Percentiles rank a stretch among this genome's conserved stretches.
Conservation (phyloP, 257 asterid species). For the Apocynum venetum region DNA sequence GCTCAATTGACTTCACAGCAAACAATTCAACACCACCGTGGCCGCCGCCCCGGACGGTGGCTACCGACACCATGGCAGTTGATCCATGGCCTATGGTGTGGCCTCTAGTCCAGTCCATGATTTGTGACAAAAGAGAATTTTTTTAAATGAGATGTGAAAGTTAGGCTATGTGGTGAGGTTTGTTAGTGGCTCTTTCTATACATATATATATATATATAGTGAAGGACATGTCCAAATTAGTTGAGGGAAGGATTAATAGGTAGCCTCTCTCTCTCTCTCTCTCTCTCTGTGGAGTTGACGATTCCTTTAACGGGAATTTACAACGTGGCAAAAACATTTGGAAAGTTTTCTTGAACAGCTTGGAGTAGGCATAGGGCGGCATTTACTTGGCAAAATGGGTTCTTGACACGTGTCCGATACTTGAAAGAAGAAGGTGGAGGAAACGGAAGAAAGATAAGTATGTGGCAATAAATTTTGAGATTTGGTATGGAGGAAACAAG, state of each 20-base stretch:
- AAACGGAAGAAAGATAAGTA: slow-evolving; percentile 1
- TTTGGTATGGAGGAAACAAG: slow-evolving; percentile 30
- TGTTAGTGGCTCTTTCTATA: slow-evolving; percentile 12
- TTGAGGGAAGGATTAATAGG: slow-evolving; percentile 44
- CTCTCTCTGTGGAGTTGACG: slow-evolving; percentile 22
- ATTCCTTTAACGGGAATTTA: slow-evolving; percentile 49
- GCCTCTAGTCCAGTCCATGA: slow-evolving; percentile 79
- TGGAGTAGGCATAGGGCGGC: slow-evolving; percentile 25
- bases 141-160: slow-evolving; percentile 11
- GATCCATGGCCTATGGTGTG: slow-evolving; percentile 62
- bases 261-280: slow-evolving; percentile 6
- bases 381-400: slow-evolving; percentile 31
- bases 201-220: neutral
- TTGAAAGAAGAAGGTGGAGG: neutral
- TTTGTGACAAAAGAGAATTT: neutral
- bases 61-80: slow-evolving; percentile 57
- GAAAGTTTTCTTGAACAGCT: slow-evolving; percentile 14
- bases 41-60: slow-evolving; percentile 23
- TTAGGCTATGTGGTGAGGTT: slow-evolving; percentile 8
- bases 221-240: slow-evolving; percentile 40
- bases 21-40: slow-evolving; percentile 34
- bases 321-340: slow-evolving; percentile 46
- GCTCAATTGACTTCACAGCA: slow-evolving; percentile 68
- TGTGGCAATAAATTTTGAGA: slow-evolving; percentile 12
- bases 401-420: slow-evolving; percentile 31